A percentile compares a stretch with the other conserved stretches of the same genome.
These are phyloP conservation scores for Collybia nuda DNA, from an alignment of 768 basidiomycete species.

Conservation along the genomic window DNA sequence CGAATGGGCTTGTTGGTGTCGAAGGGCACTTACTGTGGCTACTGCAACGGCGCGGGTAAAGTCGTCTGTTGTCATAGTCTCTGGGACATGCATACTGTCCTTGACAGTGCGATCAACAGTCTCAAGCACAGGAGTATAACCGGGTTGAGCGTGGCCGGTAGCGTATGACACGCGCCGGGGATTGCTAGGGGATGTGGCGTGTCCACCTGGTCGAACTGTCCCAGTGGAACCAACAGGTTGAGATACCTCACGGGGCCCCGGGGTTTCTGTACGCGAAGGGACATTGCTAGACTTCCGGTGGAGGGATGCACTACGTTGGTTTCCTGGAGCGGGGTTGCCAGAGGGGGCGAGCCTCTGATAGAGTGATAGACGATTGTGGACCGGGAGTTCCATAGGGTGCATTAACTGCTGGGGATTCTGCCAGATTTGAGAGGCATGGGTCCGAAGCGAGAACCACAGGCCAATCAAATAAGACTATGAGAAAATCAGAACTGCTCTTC, in stretches of 20 bases:
- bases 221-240: slow-evolving; percentile 6
- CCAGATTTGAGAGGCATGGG: slow-evolving; percentile 99
- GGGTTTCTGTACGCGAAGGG: slow-evolving; percentile 16
- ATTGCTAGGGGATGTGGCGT: slow-evolving; percentile 40
- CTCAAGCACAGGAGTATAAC: slow-evolving; percentile 68
- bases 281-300: slow-evolving; percentile 45
- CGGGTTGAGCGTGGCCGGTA: slow-evolving; percentile 26
- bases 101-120: slow-evolving; percentile 79
- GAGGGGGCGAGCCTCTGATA: slow-evolving; percentile 59
- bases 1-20: slow-evolving; percentile 69
- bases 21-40: slow-evolving; percentile 87
- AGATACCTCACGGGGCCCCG: slow-evolving; percentile 17
- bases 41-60: slow-evolving; percentile 93
- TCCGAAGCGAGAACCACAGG: slow-evolving; percentile 97
- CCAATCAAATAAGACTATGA: slow-evolving; percentile 92
- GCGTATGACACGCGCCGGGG: slow-evolving; percentile 61
- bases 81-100: slow-evolving; percentile 56
- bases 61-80: slow-evolving; percentile 78
- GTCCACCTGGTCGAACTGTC: slow-evolving; percentile 7
- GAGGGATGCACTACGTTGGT: slow-evolving; percentile 29
- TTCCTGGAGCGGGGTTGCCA: slow-evolving; percentile 16
- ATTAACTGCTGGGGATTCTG: slow-evolving; percentile 91
- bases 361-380: slow-evolving; percentile 56
- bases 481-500: background rate
- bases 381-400: slow-evolving; percentile 60